Evolutionary conservation across 257 asterid species (phyloP).

Genomic region (Salvia hispanica): DNA sequence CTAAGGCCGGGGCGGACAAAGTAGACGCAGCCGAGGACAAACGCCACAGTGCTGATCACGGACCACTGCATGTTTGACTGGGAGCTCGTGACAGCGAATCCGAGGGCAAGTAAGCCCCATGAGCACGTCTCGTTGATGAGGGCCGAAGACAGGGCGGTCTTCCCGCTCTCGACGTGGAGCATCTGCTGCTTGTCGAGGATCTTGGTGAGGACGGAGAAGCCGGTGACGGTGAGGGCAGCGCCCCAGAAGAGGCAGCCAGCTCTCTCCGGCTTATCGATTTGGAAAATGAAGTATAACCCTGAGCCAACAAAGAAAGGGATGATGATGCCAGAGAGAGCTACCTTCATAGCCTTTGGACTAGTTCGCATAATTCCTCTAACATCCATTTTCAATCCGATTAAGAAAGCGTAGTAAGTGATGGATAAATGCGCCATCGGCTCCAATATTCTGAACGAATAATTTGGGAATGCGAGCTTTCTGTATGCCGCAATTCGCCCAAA

Average conservation of each 20-base stretch:
- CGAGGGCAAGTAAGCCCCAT: conserved; percentile 67
- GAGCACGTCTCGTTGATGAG: conserved; percentile 55
- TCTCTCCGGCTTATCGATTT: not conserved
- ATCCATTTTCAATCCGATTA: conserved; percentile 77
- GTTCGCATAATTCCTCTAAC: conserved; percentile 48
- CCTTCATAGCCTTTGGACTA: conserved; percentile 54
- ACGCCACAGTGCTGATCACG: conserved; percentile 45
- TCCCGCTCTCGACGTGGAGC: conserved; percentile 72
- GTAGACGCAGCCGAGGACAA: conserved; percentile 44
- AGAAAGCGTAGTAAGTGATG: conserved; percentile 67
- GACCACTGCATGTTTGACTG: conserved; percentile 41
- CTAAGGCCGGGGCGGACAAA: conserved; percentile 60
- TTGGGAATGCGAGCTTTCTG: conserved; percentile 57
- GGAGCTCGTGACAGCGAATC: conserved; percentile 45
- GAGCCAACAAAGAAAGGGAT: conserved; percentile 62
- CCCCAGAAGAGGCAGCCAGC: conserved; percentile 81
- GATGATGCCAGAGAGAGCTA: conserved; percentile 58
- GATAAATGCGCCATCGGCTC: conserved; percentile 92
- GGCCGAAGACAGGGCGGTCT: conserved; percentile 60
- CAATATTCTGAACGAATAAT: conserved; percentile 52
- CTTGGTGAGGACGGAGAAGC: conserved; percentile 56
- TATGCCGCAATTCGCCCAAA: conserved; percentile 49
- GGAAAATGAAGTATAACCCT: conserved; percentile 43
- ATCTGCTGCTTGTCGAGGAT: conserved; percentile 69
- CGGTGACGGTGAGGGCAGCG: conserved; percentile 63